These are phyloP conservation scores for Saposhnikovia divaricata DNA, from an alignment of 129 eudicot genomes.

Conservation along the genomic window DNA sequence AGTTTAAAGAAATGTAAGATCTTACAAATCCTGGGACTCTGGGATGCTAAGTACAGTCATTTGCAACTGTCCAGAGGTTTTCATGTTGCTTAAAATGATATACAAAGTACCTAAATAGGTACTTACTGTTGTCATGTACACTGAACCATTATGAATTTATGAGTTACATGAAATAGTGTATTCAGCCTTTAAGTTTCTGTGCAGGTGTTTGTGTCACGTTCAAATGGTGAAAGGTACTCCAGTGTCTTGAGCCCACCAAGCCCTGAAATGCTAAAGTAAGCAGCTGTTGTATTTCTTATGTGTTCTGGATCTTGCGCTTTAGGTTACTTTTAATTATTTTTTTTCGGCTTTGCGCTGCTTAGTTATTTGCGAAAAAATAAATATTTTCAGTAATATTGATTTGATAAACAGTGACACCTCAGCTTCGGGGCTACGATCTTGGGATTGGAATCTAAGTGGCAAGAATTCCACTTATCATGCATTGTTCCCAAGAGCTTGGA, in stretches of 20 bases:
- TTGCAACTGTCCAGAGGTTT: background rate
- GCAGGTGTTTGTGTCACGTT: conserved; percentile 57
- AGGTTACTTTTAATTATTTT: background rate
- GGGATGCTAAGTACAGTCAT: background rate
- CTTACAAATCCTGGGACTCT: background rate
- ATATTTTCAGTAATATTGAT: background rate
- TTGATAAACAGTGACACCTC: conserved; percentile 33
- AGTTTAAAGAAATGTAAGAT: background rate
- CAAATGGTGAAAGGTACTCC: conserved; percentile 42
- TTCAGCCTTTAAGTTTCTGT: conserved; percentile 1
- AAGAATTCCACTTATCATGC: conserved; percentile 44
- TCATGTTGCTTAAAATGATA: background rate
- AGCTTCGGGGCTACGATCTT: conserved; percentile 42
- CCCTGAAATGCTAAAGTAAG: conserved; percentile 32
- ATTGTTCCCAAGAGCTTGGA: conserved; percentile 61
- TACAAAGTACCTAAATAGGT: background rate
- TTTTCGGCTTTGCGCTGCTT: background rate
- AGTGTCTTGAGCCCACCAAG: conserved; percentile 44
- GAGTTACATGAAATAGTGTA: background rate
- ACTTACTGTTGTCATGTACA: background rate
- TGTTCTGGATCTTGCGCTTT: background rate
- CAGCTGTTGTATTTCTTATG: background rate
- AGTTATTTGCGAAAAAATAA: background rate
- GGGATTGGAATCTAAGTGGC: conserved; percentile 63
- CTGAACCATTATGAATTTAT: background rate